Evolutionary conservation across 2,329 filamentous ascomycete species (phyloP).

Genomic region (Colletotrichum sp.): DNA sequence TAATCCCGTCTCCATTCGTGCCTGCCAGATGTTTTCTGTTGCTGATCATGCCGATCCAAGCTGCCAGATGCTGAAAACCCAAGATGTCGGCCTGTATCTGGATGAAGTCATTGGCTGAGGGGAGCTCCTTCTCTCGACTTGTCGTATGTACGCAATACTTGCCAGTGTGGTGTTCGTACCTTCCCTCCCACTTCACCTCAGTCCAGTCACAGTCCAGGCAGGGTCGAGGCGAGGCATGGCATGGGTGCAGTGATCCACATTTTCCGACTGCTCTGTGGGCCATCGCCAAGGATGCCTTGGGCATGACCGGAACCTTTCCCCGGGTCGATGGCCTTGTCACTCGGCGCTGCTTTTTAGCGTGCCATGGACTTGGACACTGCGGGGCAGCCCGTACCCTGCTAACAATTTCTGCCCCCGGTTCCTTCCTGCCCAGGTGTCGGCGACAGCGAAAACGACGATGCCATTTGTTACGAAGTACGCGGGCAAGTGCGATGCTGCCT

Average conservation of each 20-base stretch:
- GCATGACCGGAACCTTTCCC: slow-evolving; percentile 21
- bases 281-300: neutral
- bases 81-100: neutral
- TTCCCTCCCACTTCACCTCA: neutral
- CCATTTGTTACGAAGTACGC: neutral
- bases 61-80: neutral
- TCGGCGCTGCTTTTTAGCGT: slow-evolving; percentile 1
- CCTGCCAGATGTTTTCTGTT: neutral
- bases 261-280: slow-evolving; percentile 2
- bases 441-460: neutral
- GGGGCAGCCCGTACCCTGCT: slow-evolving; percentile 6
- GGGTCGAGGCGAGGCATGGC: neutral
- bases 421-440: neutral
- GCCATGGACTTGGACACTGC: slow-evolving; percentile 16
- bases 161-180: neutral
- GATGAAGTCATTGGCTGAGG: neutral
- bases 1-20: neutral
- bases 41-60: neutral
- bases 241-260: neutral
- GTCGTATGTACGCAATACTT: neutral
- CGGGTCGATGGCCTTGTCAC: slow-evolving; percentile 1
- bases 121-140: neutral
- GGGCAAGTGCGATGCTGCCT: neutral
- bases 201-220: neutral
- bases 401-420: slow-evolving; percentile 8